Conservation (phyloP, 2,329 filamentous ascomycete genomes). For the Leptodontidium sp. region DNA sequence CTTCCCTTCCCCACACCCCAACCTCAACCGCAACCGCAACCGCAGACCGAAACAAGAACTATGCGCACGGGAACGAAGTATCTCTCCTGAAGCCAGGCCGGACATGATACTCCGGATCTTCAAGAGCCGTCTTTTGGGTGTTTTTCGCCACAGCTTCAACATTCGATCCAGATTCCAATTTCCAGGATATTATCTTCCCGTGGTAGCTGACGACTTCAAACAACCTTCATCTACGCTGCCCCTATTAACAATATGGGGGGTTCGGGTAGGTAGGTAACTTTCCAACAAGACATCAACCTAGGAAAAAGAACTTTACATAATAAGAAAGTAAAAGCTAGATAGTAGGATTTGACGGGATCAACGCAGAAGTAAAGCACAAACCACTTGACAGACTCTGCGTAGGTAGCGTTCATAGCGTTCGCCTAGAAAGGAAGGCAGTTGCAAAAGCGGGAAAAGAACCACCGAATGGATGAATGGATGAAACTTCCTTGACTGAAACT, state of each 20-base stretch:
- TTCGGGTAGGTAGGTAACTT: too few relatives aligned
- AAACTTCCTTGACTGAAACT: neutral
- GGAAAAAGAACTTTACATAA: neutral
- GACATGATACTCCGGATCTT: neutral
- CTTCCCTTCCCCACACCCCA: neutral
- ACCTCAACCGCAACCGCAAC: neutral
- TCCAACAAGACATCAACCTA: neutral
- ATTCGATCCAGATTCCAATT: neutral
- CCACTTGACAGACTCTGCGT: conserved; percentile 3
- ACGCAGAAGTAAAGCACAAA: neutral
- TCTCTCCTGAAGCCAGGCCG: neutral
- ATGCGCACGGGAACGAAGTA: neutral
- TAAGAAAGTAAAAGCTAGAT: neutral
- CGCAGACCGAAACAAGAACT: neutral
- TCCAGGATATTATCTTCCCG: neutral
- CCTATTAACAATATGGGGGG: neutral
- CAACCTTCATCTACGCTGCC: neutral
- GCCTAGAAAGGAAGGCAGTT: neutral
- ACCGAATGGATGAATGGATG: neutral
- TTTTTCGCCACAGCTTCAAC: neutral
- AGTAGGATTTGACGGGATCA: neutral
- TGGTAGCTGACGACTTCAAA: neutral
- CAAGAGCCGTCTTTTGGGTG: neutral
- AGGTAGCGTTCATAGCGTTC: neutral
- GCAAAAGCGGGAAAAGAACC: neutral